Base-by-base conservation (phyloP, 768 basidiomycete genomes). In the Leccinum olivaceopallidum region DNA sequence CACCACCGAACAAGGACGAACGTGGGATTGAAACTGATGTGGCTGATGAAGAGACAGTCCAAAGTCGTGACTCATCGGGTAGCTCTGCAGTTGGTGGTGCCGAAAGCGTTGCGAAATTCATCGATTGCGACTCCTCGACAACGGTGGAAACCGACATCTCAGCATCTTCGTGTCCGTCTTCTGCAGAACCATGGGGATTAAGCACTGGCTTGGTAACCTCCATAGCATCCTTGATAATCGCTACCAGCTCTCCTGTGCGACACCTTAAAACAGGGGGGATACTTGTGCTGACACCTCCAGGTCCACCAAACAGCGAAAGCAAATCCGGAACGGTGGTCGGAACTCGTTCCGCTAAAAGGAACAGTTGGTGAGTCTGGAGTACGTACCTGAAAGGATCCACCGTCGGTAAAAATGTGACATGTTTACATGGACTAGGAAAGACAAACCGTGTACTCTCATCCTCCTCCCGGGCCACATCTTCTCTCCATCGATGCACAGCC, bases 381-480 rank as follows among this genome's bases (percentile, higher is more conserved):
- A 94, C 83, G 70, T 87, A 92, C 75, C 89, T 89, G 54, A 22
- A 61, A 53, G 6, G 51, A 36, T 7, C 18, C 22, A 16, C 8
- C 14, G 12, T 56, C 13, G 16, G 51, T 42, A 13, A 53, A 55
- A 16, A 30, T 14, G 22, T 22, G 22, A 9, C 2, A 9, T 47
- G 13, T 13, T 30, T 30, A 53, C 50, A 57, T 20, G 26, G 49
- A 32, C 18, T 7, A 47, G 39, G n/a, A 36, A 57, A 36, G 4
- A 75, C 84, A 50, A 70, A 94, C 88, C 88, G 78, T 9, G 83
- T 82, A 68, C 91, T 92, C 74, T 97, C 95, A 70, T 98, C 95
- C 66, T 94, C 90, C 58, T 88, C 85, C 54, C 92, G 79, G 2
- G 92, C 91, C 2, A 87, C 76, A 12, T 71, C 68, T 72, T 98